Conservation (phyloP, 176 grass and related monocot genomes). For the Themeda triandra region DNA sequence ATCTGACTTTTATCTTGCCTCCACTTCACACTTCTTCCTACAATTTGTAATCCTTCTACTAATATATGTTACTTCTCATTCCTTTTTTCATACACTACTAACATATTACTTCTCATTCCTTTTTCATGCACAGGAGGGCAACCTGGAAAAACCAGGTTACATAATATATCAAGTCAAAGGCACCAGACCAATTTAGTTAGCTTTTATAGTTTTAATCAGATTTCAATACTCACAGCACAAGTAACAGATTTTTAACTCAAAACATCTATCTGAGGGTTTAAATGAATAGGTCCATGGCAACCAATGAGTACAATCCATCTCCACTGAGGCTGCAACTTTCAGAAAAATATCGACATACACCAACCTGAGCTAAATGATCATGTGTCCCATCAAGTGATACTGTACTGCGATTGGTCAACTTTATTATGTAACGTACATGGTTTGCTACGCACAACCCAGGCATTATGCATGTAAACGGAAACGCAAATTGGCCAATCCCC, state of each 20-base stretch:
- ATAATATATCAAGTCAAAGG: background rate
- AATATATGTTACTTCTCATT: background rate
- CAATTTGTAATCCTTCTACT: background rate
- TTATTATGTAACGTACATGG: background rate
- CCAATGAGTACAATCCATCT: background rate
- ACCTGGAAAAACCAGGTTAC: background rate
- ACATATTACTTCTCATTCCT: background rate
- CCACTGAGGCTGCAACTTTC: too few relatives aligned
- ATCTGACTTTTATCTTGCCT: background rate
- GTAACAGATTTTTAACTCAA: background rate
- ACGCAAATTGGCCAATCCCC: background rate
- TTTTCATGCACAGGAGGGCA: background rate
- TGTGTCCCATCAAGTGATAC: background rate
- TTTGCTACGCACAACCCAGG: background rate
- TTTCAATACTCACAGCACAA: background rate
- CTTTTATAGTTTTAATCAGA: background rate
- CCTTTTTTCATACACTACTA: background rate
- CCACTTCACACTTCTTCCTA: background rate
- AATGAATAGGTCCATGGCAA: background rate
- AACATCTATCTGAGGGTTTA: background rate
- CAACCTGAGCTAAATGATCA: background rate
- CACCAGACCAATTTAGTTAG: background rate
- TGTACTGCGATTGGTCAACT: background rate
- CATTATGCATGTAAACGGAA: background rate
- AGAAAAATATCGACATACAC: background rate